Conservation (phyloP, 78 protist genomes). For the Chrysochromulina parva region DNA sequence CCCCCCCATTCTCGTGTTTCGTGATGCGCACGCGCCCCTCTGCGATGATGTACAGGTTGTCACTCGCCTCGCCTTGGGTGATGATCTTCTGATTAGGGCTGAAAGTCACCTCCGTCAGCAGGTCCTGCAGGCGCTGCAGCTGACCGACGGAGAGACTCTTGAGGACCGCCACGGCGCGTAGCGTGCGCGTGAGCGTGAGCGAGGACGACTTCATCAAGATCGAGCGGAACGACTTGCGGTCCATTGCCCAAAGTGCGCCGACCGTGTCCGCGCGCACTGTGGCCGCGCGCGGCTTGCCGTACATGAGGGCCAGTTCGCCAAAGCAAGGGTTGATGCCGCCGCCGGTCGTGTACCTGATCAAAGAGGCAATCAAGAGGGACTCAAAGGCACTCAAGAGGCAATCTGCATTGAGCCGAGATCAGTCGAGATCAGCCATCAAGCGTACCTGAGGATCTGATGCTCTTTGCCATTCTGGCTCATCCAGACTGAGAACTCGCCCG, state of each 20-base stretch:
- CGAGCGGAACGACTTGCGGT: neutral
- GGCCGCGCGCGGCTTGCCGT: conserved; percentile 12
- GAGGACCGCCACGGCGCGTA: neutral
- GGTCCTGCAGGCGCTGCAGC: conserved; percentile 2
- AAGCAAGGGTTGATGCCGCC: conserved; percentile 14
- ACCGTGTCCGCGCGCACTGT: neutral
- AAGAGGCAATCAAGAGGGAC: too few species aligned
- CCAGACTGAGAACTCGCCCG: neutral
- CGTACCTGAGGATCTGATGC: neutral
- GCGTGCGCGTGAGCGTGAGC: neutral
- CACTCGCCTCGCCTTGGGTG: neutral
- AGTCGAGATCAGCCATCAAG: too few species aligned
- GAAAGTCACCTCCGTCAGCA: neutral
- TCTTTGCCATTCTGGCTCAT: neutral
- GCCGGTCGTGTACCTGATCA: neutral
- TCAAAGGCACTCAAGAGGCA: too few species aligned
- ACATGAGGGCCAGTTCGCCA: conserved; percentile 21
- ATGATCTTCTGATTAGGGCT: neutral
- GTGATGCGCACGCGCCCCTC: neutral
- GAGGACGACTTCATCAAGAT: neutral
- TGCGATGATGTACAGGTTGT: neutral
- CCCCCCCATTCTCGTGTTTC: neutral
- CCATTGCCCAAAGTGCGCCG: neutral
- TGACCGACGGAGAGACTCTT: neutral
- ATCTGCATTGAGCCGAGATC: too few species aligned